A percentile compares a stretch with the other conserved stretches of the same genome.
These are phyloP conservation scores for Mortierella hygrophila DNA, from an alignment of 192 early-diverging fungal genomes.

Conservation along the genomic window DNA sequence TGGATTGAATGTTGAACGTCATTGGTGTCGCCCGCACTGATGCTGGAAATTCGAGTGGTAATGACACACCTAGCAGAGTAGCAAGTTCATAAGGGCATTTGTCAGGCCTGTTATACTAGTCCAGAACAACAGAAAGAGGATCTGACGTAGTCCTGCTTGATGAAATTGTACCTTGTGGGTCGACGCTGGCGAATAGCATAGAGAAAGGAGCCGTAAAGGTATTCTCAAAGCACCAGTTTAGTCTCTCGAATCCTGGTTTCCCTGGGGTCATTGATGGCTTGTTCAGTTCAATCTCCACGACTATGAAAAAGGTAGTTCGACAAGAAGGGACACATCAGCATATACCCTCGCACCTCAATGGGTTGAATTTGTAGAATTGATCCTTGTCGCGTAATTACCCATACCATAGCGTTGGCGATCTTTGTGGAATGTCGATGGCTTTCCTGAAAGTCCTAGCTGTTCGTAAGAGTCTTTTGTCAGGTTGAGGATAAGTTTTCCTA, in stretches of 20 bases:
- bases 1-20: conserved; percentile 17
- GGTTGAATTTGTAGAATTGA: no score
- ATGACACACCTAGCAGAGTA: conserved; percentile 8
- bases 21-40: conserved; percentile 22
- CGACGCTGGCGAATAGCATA: conserved; percentile 50
- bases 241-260: conserved; percentile 58
- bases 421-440: conserved; percentile 49
- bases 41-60: conserved; percentile 51
- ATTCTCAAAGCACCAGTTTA: conserved; percentile 65
- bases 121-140: background rate
- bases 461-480: conserved; percentile 63
- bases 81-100: background rate
- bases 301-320: conserved; percentile 12
- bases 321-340: no score
- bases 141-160: background rate
- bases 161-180: conserved; percentile 27
- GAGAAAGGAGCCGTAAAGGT: conserved; percentile 40
- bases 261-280: conserved; percentile 56
- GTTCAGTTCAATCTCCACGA: conserved; percentile 50
- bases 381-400: no score
- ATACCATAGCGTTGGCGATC: conserved; percentile 56
- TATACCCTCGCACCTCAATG: no score
- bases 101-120: background rate
- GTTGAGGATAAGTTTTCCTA: conserved; percentile 58
- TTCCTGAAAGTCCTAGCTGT: conserved; percentile 53